Percentiles rank a stretch among this genome's conserved stretches.
Conservation (phyloP, 2,329 filamentous ascomycete species). For the Trichoderma sp. region DNA sequence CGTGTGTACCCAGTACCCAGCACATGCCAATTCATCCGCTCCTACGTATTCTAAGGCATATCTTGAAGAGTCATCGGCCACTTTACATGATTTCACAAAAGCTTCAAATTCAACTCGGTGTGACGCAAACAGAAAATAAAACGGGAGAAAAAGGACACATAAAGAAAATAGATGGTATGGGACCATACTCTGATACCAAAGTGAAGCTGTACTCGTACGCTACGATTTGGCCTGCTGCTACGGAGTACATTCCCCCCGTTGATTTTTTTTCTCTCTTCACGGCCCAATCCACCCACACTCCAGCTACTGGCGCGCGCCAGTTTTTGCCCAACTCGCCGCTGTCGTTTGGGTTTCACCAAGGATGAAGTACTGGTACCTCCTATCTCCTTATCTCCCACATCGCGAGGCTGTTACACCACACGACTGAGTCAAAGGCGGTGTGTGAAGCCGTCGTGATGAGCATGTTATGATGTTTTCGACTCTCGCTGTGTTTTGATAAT, state of each 20-base stretch:
- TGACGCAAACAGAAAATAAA: neutral
- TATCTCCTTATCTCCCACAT: neutral
- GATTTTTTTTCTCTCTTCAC: neutral
- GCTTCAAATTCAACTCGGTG: neutral
- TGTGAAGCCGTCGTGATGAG: neutral
- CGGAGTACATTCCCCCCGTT: neutral
- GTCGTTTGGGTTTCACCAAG: neutral
- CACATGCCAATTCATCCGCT: neutral
- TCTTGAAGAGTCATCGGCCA: neutral
- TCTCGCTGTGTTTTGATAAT: neutral
- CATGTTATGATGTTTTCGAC: neutral
- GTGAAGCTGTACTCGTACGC: neutral
- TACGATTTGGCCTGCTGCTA: neutral
- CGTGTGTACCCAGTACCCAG: neutral
- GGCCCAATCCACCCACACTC: conserved; percentile 18
- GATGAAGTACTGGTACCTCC: neutral
- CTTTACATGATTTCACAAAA: neutral
- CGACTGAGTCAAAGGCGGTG: conserved; percentile 5
- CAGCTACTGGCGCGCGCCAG: conserved; percentile 5
- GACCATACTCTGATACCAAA: neutral
- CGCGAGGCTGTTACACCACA: neutral
- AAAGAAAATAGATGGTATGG: neutral
- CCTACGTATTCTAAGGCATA: neutral
- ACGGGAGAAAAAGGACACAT: neutral
- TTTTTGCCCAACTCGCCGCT: conserved; percentile 19